Evolutionary conservation across 2,329 filamentous ascomycete genomes (phyloP), one percentile per base, ranked within the genome.

Genomic region (Bipolaris victoriae): DNA sequence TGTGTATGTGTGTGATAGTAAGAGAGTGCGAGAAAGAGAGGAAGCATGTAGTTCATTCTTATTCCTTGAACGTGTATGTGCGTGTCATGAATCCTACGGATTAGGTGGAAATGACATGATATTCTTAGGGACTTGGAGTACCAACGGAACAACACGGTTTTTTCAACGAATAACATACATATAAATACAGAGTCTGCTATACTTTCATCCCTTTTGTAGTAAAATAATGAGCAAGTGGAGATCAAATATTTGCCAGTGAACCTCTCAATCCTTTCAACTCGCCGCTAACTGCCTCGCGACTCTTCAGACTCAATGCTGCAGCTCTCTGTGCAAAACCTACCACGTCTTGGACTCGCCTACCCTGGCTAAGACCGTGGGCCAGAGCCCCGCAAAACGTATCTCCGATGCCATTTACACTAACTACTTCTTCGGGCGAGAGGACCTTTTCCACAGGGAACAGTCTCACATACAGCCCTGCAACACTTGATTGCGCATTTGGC

Each of bases 331-430:
- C 94, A 35, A 95, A 77, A 55, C 87, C 82, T n/a, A 99, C 81
- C 52, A 95, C 75, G 45, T 88, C 83, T 60, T 87, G 83, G 13
- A 87, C 72, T 18, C 66, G 69, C 55, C 69, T 87, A 77, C 57
- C 85, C 72, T 58, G 74, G 16, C 88, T 87, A 63, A 98, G 74
- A 0, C 90, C 91, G 1, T 92, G 89, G n/a, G 97, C 80, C 54
- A 97, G 67, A 13, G 92, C 89, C 0, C 94, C 95, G 7, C 96
- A 81, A 74, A 98, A 93, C 0, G 95, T 97, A 77, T 99, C 95
- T 0, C 95, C 95, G 2, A 92, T 92, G 0, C 94, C 95, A 73
- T 98, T 98, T 9, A 98, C 94, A 45, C 92, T 97, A 1, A 94
- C 87, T 1, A 96, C 82, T 24, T 95, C 86, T 18, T 84, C 78